These are phyloP conservation scores for Teratosphaeria nubilosa DNA, from an alignment of 2,329 filamentous ascomycete species.

Conservation along the genomic window DNA sequence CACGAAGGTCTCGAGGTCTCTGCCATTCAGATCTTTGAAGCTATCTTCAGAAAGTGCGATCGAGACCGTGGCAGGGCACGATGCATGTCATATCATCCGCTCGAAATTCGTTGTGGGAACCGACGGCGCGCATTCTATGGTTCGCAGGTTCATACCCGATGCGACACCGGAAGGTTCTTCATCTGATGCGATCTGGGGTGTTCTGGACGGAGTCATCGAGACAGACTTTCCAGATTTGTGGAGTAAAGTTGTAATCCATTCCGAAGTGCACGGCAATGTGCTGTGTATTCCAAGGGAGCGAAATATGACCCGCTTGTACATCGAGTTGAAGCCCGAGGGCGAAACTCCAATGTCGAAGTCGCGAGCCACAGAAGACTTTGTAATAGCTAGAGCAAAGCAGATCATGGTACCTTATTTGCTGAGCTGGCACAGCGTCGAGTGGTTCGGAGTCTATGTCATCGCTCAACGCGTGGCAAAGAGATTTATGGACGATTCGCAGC, in stretches of 20 bases:
- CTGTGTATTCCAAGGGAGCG: constrained; percentile 65
- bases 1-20: neutral
- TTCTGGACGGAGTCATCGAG: neutral
- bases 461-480: constrained; percentile 50
- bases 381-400: constrained; percentile 51
- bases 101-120: constrained; percentile 59
- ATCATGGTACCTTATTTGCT: constrained; percentile 54
- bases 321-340: constrained; percentile 11
- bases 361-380: constrained; percentile 34
- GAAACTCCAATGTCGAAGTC: neutral
- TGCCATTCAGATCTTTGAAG: constrained; percentile 20
- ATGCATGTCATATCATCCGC: neutral
- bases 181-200: constrained; percentile 45
- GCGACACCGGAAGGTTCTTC: constrained; percentile 43
- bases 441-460: constrained; percentile 70
- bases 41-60: constrained; percentile 16
- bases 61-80: neutral
- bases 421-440: constrained; percentile 35
- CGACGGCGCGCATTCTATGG: constrained; percentile 62
- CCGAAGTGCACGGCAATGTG: constrained; percentile 51
- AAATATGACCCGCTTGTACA: constrained; percentile 17
- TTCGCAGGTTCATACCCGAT: constrained; percentile 43
- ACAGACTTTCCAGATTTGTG: neutral
- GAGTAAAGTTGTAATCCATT: constrained; percentile 51
- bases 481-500: constrained; percentile 44